Base-by-base conservation (phyloP, 495 filamentous ascomycete species). In the Echria macrotheca region DNA sequence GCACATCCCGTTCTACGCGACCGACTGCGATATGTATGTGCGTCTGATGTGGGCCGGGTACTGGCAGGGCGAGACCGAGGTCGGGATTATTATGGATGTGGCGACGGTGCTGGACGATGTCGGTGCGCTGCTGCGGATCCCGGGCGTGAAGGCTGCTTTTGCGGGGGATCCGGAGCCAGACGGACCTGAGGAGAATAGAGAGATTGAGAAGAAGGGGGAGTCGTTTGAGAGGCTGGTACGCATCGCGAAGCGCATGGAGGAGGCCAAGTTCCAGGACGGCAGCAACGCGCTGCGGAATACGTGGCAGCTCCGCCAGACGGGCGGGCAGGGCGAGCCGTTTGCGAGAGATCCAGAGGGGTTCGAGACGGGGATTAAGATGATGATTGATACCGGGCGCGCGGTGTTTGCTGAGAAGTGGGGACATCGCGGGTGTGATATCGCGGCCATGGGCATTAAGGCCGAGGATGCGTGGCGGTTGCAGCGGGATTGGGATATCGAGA, bases 291-390 rank as follows among this genome's bases (percentile, higher is more conserved):
- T 62, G 15, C 56, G 77, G 36, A 82, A 57, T 56, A 69, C 57
- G 22, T 83, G 80, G 80, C 80, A 81, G 51, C 55, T 49, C 1
- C 49, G 57, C 25, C 80, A 82, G 61, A 60, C 42, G 2, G 79
- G 80, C 4, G 80, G 79, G 0, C 52, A 75, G 40, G 76, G 72
- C 6, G 80, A 84, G 50, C 77, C 80, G 14, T 82, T 74, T 44
- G 79, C 77, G 49, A 52, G 74, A 14, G 74, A 81, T 43, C n/a
- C 21, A n/a, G 43, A 41, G 26, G 50, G 50, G 44, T 47, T 53
- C 19, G 50, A 53, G 26, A 21, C 9, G 23, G 50, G 43, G 21
- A 40, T 46, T 24, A 31, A 35, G 22, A 47, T 47, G 22, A 32
- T 41, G 10, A 53, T 47, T 40, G 50, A 53, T 8, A 26, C 36